phyloP scores from a whole-genome alignment of 2,329 filamentous ascomycete species.

The Neofusicoccum umdonicola region DNA sequence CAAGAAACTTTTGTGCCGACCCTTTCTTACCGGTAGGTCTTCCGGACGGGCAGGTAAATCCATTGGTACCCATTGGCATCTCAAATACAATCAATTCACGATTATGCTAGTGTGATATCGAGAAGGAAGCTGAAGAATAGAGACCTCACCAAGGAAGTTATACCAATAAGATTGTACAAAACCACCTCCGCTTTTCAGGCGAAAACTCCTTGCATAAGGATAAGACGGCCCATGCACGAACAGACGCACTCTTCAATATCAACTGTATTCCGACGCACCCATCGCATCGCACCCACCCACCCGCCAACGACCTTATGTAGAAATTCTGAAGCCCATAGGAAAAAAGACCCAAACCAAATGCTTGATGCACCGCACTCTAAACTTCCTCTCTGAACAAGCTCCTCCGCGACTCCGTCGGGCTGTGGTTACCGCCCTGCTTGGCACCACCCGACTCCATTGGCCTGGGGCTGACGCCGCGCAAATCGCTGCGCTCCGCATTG shows the following conservation, averaged over 20 bases:
- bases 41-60: no score
- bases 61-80: no score
- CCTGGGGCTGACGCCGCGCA: constrained; percentile 72
- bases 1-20: no score
- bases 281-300: not conserved
- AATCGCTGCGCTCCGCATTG: constrained; percentile 60
- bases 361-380: constrained; percentile 32
- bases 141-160: not conserved
- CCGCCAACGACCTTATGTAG: not conserved
- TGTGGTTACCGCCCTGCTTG: constrained; percentile 45
- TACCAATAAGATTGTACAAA: constrained; percentile 1
- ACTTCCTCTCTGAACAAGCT: constrained; percentile 71
- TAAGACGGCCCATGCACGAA: not conserved
- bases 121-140: not conserved
- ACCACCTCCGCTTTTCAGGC: not conserved
- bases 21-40: no score
- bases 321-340: not conserved
- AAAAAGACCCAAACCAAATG: not conserved
- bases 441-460: constrained; percentile 52
- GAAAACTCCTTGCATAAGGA: not conserved
- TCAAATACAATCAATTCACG: not conserved
- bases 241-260: not conserved
- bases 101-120: not conserved
- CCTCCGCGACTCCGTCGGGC: constrained; percentile 61
- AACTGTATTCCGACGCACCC: not conserved